A percentile compares a stretch with the other conserved stretches of the same genome.
phyloP scores from a whole-genome alignment of 2,329 filamentous ascomycete genomes.

The Dactylellina drechsleri region DNA sequence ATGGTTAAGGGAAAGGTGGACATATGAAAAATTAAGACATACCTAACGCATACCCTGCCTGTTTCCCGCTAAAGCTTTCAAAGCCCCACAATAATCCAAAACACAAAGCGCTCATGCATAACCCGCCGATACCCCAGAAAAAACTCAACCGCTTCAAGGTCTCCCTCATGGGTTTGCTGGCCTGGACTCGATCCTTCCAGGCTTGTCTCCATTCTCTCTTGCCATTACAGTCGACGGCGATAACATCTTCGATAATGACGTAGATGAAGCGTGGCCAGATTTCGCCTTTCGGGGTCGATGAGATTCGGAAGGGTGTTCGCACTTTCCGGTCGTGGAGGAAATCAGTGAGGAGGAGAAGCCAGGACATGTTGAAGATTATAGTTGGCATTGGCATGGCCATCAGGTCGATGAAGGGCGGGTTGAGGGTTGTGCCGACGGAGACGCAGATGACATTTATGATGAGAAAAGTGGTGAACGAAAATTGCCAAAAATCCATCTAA shows the following conservation, averaged over 20 bases:
- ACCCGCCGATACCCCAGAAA: slow-evolving; percentile 47
- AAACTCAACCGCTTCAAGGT: slow-evolving; percentile 38
- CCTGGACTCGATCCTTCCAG: slow-evolving; percentile 43
- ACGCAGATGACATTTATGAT: slow-evolving; percentile 54
- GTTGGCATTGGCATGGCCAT: slow-evolving; percentile 54
- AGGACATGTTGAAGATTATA: slow-evolving; percentile 51
- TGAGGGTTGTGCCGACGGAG: slow-evolving; percentile 41
- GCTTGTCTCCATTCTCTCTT: slow-evolving; percentile 48
- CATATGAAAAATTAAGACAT: neutral
- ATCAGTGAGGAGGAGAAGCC: slow-evolving; percentile 49
- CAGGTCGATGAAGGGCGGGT: slow-evolving; percentile 44
- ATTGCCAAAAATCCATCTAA: slow-evolving; percentile 54
- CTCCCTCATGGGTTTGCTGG: slow-evolving; percentile 50
- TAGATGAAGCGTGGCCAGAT: slow-evolving; percentile 50
- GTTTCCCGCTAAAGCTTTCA: slow-evolving; percentile 43
- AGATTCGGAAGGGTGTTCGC: slow-evolving; percentile 47
- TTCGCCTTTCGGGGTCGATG: slow-evolving; percentile 45
- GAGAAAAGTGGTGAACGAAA: slow-evolving; percentile 30
- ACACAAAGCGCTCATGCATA: slow-evolving; percentile 42
- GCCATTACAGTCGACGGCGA: slow-evolving; percentile 53
- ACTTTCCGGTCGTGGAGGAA: slow-evolving; percentile 49
- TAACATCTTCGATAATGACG: slow-evolving; percentile 53
- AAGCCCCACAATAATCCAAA: slow-evolving; percentile 50
- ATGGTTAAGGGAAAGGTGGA: too few species aligned
- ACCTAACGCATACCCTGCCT: slow-evolving; percentile 52